These are phyloP conservation scores for Botrytis cinerea DNA, from an alignment of 2,329 filamentous ascomycete species.

Conservation along the genomic window DNA sequence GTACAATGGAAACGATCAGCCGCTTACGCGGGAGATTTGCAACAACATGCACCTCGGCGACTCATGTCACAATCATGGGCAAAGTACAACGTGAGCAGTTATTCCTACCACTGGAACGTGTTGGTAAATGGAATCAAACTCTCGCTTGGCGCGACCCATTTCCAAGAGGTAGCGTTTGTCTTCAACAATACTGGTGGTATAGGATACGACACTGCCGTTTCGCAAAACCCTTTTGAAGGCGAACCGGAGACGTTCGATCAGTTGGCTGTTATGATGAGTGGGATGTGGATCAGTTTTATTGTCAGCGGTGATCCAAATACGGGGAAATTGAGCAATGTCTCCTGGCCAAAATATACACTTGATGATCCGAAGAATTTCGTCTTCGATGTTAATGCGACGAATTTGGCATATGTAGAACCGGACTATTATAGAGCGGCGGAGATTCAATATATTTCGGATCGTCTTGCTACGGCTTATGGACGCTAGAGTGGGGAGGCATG, in stretches of 20 bases:
- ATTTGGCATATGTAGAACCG: constrained; percentile 43
- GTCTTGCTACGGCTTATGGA: constrained; percentile 14
- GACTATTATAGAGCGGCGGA: constrained; percentile 47
- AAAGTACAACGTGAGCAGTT: constrained; percentile 51
- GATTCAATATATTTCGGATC: constrained; percentile 24
- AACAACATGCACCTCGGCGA: constrained; percentile 58
- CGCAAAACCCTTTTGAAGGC: constrained; percentile 30
- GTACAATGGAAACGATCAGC: constrained; percentile 36
- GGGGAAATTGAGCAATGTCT: constrained; percentile 19
- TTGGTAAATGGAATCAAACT: constrained; percentile 48
- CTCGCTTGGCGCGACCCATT: constrained; percentile 53
- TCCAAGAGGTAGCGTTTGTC: constrained; percentile 47
- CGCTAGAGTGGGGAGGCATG: background rate
- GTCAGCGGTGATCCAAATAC: constrained; percentile 33
- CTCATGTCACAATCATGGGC: constrained; percentile 56
- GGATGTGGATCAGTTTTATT: constrained; percentile 36
- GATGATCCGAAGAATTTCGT: constrained; percentile 47
- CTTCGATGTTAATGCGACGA: constrained; percentile 50
- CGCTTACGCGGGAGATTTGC: constrained; percentile 56
- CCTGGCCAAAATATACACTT: constrained; percentile 50
- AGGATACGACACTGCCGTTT: constrained; percentile 31
- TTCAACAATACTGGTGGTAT: constrained; percentile 40
- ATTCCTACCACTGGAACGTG: constrained; percentile 64
- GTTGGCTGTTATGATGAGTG: constrained; percentile 32
- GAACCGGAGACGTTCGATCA: constrained; percentile 27